Conservation (phyloP, 768 basidiomycete species). For the Collybia nuda region DNA sequence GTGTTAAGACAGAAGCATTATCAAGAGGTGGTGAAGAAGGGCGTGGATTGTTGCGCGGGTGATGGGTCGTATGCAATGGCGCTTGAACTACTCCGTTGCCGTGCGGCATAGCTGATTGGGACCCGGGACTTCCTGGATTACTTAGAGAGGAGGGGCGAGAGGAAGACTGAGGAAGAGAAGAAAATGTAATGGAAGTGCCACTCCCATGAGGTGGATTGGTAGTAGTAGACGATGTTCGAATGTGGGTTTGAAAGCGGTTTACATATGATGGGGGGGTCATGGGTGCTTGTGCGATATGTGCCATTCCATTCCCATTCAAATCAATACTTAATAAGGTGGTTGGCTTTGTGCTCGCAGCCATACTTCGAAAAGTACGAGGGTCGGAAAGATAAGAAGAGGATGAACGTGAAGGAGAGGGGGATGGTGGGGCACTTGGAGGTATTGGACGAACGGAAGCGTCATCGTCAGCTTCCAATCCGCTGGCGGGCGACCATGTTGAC, state of each 20-base stretch:
- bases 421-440: conserved; percentile 85
- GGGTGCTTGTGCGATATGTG: conserved; percentile 88
- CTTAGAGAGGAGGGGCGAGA: conserved; percentile 42
- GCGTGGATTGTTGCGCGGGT: conserved; percentile 93
- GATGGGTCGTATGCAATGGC: conserved; percentile 87
- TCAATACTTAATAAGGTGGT: conserved; percentile 94
- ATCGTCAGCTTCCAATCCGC: conserved; percentile 84
- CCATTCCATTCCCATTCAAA: conserved; percentile 75
- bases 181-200: conserved; percentile 70
- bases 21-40: conserved; percentile 89
- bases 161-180: conserved; percentile 57
- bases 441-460: conserved; percentile 91
- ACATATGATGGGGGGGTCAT: conserved; percentile 53
- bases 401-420: conserved; percentile 81
- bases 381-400: conserved; percentile 84
- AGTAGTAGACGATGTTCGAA: conserved; percentile 58
- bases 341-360: conserved; percentile 89
- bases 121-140: conserved; percentile 25
- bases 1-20: conserved; percentile 89
- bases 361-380: conserved; percentile 78
- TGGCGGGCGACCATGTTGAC: conserved; percentile 79
- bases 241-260: conserved; percentile 57
- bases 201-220: conserved; percentile 45
- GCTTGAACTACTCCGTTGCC: conserved; percentile 57
- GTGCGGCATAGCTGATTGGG: conserved; percentile 23